Percentiles rank a stretch among this genome's conserved stretches.
Conservation (phyloP, 441 rosid species). For the Breynia disticha region DNA sequence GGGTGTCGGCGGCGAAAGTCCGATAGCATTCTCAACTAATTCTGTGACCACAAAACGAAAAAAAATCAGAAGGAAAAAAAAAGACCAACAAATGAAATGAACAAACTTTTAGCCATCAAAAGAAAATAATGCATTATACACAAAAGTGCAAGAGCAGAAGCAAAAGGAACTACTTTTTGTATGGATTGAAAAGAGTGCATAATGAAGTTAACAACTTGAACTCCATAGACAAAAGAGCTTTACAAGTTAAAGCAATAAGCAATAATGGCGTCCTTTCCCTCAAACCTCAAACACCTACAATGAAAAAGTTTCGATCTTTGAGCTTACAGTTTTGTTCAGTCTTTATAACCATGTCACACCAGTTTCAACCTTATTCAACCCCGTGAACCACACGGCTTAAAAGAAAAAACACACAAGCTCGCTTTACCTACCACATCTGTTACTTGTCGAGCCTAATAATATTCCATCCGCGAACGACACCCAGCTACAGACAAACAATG, state of each 20-base stretch:
- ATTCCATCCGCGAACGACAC: conserved; percentile 17
- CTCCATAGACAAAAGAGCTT: conserved; percentile 6
- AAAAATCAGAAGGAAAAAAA: not conserved
- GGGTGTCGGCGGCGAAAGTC: conserved; percentile 25
- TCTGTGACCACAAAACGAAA: conserved; percentile 21
- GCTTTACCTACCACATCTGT: conserved; percentile 16
- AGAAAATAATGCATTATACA: not conserved
- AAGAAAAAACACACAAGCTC: not conserved
- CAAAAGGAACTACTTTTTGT: conserved; percentile 3
- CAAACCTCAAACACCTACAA: conserved; percentile 3
- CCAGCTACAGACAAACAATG: conserved; percentile 19
- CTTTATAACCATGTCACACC: no score
- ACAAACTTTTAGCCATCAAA: not conserved
- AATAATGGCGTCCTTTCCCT: conserved; percentile 39
- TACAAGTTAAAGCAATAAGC: conserved; percentile 24
- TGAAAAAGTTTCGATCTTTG: conserved; percentile 20
- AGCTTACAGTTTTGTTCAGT: conserved; percentile 13
- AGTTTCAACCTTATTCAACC: no score
- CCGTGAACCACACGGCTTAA: conserved; percentile 8
- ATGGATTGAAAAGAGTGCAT: conserved; percentile 1
- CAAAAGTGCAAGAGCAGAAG: not conserved
- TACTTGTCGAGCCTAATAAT: conserved; percentile 3
- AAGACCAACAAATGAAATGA: not conserved
- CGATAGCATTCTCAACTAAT: conserved; percentile 34
- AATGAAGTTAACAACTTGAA: conserved; percentile 8